phyloP scores from a whole-genome alignment of 257 asterid genomes.

The Penstemon davidsonii region DNA sequence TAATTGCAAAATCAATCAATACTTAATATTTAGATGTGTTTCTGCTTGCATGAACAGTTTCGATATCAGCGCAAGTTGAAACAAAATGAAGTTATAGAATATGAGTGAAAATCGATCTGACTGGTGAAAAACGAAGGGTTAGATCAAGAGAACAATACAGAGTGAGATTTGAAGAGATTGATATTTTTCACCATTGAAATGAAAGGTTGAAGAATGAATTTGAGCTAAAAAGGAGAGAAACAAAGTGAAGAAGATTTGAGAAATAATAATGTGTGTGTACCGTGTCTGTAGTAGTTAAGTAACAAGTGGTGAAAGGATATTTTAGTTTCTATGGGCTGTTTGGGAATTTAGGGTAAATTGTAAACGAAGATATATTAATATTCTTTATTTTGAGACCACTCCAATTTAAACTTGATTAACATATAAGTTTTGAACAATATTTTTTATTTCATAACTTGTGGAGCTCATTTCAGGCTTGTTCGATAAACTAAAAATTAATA shows the following conservation, averaged over 20 bases:
- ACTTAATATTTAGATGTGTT: constrained; percentile 34
- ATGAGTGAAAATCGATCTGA: constrained; percentile 36
- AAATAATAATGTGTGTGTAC: constrained; percentile 23
- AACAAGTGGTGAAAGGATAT: constrained; percentile 34
- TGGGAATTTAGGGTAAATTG: constrained; percentile 52
- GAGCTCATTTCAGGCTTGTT: no score
- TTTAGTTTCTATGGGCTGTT: constrained; percentile 35
- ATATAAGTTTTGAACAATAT: no score
- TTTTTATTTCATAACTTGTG: no score
- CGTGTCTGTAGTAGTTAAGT: neutral
- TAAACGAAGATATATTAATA: constrained; percentile 33
- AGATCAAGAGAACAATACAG: constrained; percentile 40
- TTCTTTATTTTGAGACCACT: no score
- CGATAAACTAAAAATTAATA: no score
- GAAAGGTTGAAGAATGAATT: constrained; percentile 33
- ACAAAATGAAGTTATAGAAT: constrained; percentile 29
- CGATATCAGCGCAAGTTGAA: constrained; percentile 29
- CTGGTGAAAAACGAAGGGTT: constrained; percentile 27
- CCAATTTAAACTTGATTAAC: no score
- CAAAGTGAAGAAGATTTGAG: constrained; percentile 36
- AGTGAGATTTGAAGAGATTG: constrained; percentile 41
- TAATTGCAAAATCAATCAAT: constrained; percentile 9
- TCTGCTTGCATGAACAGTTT: constrained; percentile 35
- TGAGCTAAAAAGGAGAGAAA: constrained; percentile 32
- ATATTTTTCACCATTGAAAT: constrained; percentile 15